phyloP scores from a whole-genome alignment of 106 monocot genomes.

The Cymbidium sinense region DNA sequence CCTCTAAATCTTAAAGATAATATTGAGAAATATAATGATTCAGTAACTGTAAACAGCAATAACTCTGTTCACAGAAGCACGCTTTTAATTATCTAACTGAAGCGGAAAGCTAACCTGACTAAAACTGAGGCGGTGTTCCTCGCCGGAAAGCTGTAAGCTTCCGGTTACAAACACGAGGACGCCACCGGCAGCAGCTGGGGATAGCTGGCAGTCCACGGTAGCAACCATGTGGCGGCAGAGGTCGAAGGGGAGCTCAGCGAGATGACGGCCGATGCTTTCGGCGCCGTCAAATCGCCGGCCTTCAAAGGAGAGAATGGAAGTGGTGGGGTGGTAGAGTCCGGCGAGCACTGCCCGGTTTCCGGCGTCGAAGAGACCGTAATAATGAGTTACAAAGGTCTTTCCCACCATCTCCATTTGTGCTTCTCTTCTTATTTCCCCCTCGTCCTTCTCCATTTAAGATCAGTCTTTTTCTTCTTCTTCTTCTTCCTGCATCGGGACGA shows the following conservation, averaged over 20 bases:
- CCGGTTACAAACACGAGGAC: slow-evolving; percentile 12
- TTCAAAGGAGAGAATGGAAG: slow-evolving; percentile 57
- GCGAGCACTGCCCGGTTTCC: slow-evolving; percentile 30
- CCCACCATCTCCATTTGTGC: not conserved
- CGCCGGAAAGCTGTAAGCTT: slow-evolving; percentile 7
- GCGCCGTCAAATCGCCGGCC: slow-evolving; percentile 34
- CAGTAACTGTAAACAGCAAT: no score
- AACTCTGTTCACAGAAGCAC: no score
- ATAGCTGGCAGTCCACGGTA: slow-evolving; percentile 37
- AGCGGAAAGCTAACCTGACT: slow-evolving; percentile 27
- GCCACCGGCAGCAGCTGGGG: slow-evolving; percentile 10
- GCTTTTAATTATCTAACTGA: no score
- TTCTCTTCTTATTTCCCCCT: no score
- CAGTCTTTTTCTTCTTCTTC: no score
- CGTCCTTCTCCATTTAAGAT: no score
- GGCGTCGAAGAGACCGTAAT: not conserved
- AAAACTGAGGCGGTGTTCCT: slow-evolving; percentile 29
- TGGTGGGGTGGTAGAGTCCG: slow-evolving; percentile 37
- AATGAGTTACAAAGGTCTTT: not conserved
- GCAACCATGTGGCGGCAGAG: slow-evolving; percentile 44
- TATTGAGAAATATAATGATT: no score
- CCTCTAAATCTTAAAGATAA: no score
- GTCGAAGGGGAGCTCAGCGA: slow-evolving; percentile 43
- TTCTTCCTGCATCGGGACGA: no score
- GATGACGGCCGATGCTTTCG: slow-evolving; percentile 42